Conservation (phyloP, 2,329 filamentous ascomycete genomes). For the Fusarium tuaranense region DNA sequence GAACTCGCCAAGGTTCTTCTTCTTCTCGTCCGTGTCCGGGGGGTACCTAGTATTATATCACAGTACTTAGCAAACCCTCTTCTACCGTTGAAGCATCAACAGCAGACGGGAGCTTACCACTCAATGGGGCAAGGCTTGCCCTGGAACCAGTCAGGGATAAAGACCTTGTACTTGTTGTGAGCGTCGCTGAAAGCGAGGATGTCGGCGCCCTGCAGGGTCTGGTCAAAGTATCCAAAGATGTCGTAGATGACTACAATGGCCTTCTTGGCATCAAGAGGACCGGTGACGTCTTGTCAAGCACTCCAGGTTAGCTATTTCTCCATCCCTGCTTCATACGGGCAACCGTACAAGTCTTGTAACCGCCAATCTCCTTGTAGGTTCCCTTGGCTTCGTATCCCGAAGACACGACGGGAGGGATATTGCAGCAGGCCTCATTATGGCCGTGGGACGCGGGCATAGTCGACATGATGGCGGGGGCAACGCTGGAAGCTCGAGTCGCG, state of each 20-base stretch:
- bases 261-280: conserved; percentile 62
- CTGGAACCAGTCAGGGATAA: conserved; percentile 93
- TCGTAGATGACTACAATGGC: conserved; percentile 74
- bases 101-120: conserved; percentile 48
- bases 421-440: conserved; percentile 69
- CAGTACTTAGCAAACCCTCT: not conserved
- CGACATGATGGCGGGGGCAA: conserved; percentile 54
- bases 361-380: conserved; percentile 66
- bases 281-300: conserved; percentile 56
- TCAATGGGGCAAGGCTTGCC: conserved; percentile 73
- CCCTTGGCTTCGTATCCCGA: conserved; percentile 68
- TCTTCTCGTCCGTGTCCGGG: conserved; percentile 72
- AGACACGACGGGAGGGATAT: conserved; percentile 67
- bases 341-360: conserved; percentile 63
- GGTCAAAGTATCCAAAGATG: conserved; percentile 78
- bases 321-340: not conserved
- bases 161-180: conserved; percentile 81
- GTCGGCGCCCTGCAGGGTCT: conserved; percentile 78
- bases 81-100: not conserved
- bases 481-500: conserved; percentile 1
- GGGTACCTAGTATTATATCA: conserved; percentile 61
- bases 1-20: conserved; percentile 68
- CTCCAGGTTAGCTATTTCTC: not conserved
- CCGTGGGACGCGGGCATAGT: conserved; percentile 64
- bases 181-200: conserved; percentile 68